Base-by-base conservation (phyloP, 2,329 filamentous ascomycete species). In the Venturiaceae sp. region DNA sequence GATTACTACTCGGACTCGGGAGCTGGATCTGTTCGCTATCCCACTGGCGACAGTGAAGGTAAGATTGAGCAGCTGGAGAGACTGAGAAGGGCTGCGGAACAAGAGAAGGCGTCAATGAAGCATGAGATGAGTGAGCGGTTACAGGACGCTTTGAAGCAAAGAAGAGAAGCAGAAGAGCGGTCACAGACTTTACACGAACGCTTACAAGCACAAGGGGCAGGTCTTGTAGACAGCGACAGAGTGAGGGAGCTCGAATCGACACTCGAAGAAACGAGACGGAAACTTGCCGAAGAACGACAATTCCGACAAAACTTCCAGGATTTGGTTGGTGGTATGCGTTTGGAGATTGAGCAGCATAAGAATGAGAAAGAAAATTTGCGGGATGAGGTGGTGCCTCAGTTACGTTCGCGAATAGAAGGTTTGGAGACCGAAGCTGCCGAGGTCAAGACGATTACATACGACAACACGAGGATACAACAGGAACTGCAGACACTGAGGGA, bases 1-100 rank as follows among this genome's bases (percentile, higher is more conserved):
- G 94, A 99, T 74, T 97, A 99, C 75, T 99, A 94, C 71, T 99
- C 94, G 2, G 94, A 99, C 71, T 96, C 92, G 5, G 94, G 94
- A 33, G 87, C 90, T 60, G 92, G 90, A 71, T 92, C 90, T 1
- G 81, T 89, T 57, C 88, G 90, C 66, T 87, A 86, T 67, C 85
- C 87, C 1, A 77, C 82, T 60, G 74, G 73, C 14, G 79, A 81
- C 50, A 74, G 72, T 7, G 58, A 60, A 26, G 54, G 39, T 33
- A 82, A 79, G 64, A 65, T 80, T 3, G 83, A 86, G 66, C 90
- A 96, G 69, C 77, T 96, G 34, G 90, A 95, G 61, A 89, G 85
- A 70, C 80, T 94, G 50, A 87, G 92, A 65, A 82, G 94, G 63
- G 85, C 85, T 64, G 85, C 88, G 2, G 92, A 97, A 73, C 92